Evolutionary conservation across 148 eudicot species (phyloP), one percentile per base, ranked within the genome.

Genomic region (Cornus suecica): DNA sequence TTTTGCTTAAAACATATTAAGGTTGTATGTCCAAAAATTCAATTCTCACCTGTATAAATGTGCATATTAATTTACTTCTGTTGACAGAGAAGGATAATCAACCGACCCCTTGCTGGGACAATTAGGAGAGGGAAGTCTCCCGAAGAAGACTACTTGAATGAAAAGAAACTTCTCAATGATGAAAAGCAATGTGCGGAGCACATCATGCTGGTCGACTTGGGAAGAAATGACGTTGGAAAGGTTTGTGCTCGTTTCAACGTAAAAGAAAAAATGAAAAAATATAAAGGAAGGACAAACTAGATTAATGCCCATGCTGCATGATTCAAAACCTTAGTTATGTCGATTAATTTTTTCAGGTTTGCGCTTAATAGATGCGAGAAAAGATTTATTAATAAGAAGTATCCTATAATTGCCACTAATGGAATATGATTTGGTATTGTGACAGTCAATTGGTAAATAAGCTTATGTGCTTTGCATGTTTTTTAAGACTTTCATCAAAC

Each of bases 151-250:
- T 73, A 81, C 62, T 83, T 91, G 98, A 76, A 87, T 82, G 97
- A 96, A 84, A 89, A 84, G 31, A 91, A 88, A 78, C 98, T 96
- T 81, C 77, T 96, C 77, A 78, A 86, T 83, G 99, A 96, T 78
- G 81, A 85, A 79, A 96, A 96, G 83, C 99, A 96, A 86, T 88
- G 93, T 32, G 97, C 99, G 52, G 99, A 96, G 84, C 99, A 96
- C 84, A 91, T 90, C 48, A 96, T 96, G 98, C 88, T 96, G 65
- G 99, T 96, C 82, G 99, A 96, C 84, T 82, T 96, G 83, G 99
- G 99, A 77, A 90, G 99, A 84, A 96, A 96, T 88, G 99, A 96
- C 77, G 99, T 96, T 72, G 99, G 99, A 73, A 96, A 93, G 99
- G 97, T 93, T 72, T 37, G 23, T n/a, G 32, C 70, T 34, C n/a